Percentiles rank a stretch among this genome's conserved stretches.
Conservation (phyloP, 2,329 filamentous ascomycete genomes). For the Xylariaceae sp. region DNA sequence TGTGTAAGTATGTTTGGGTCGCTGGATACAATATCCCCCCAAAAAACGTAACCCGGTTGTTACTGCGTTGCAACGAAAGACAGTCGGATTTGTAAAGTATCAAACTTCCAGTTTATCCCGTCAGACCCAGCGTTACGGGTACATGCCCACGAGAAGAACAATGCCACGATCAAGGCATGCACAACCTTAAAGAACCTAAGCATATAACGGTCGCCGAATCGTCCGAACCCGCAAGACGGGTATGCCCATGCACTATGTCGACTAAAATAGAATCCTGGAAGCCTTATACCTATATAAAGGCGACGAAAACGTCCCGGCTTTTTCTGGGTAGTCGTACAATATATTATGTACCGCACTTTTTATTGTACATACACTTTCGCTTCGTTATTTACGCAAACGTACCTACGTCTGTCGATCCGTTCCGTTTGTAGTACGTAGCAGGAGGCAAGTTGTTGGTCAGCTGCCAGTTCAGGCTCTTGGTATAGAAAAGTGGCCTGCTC, state of each 20-base stretch:
- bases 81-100: too few relatives aligned
- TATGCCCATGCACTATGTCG: background rate
- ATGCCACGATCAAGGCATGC: background rate
- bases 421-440: background rate
- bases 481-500: background rate
- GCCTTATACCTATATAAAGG: background rate
- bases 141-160: background rate
- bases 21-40: too few relatives aligned
- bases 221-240: too few relatives aligned
- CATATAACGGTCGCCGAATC: too few relatives aligned
- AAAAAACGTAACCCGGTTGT: too few relatives aligned
- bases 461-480: background rate
- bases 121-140: too few relatives aligned
- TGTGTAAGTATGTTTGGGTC: too few relatives aligned
- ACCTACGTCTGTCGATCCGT: conserved; percentile 3
- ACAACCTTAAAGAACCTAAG: background rate
- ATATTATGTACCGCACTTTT: background rate
- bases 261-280: background rate
- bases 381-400: conserved; percentile 16
- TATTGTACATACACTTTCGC: conserved; percentile 21
- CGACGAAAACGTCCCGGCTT: background rate
- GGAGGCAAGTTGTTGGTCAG: background rate
- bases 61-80: too few relatives aligned
- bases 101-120: too few relatives aligned
- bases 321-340: background rate